Evolutionary conservation across 1,284 basidiomycete species (phyloP), one percentile per base, ranked within the genome.

Genomic region (Ustilago trichophora): DNA sequence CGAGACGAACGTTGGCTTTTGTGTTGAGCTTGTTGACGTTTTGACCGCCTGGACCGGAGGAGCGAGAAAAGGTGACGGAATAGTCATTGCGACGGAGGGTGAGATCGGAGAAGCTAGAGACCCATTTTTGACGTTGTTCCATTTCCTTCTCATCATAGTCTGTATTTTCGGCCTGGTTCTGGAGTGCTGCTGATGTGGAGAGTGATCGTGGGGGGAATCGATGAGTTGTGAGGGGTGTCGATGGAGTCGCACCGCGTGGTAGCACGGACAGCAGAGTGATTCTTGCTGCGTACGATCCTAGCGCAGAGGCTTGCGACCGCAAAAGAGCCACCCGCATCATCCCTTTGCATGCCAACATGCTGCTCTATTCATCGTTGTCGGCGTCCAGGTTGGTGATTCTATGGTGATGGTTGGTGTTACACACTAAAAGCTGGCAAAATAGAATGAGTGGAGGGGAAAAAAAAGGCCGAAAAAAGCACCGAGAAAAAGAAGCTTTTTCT

Each of bases 1-100:
- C 60, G 33, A 72, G 65, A 0, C 69, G 69, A 15, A 72, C 46
- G 31, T 67, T 68, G 42, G 69, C 69, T 38, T 72, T 72, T 12
- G 69, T 72, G 40, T 65, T 72, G 53, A 72, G 56, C 53, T 64
- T 72, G 65, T 72, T 72, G 47, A 72, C 69, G 38, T 72, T 72
- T 38, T 72, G 69, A n/a, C 69, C 69, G 11, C 69, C 69, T 12
- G 69, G 69, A 9, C 69, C 69, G 22, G 64, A 68, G 27, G 59
- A 64, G 27, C 69, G 55, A 3, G 69, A 68, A 24, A 72, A 72
- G 42, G 50, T 54, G 31, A 68, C 57, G 2, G 59, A 44, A 41
- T 45, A 65, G 22, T 72, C 59, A 25, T 52, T 63, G 34, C 60
- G 54, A 18, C 49, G 56, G 3, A 69, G 49, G 15, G 29, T 36